A percentile compares a stretch with the other conserved stretches of the same genome.
These are phyloP conservation scores for Chaetomium cochliodes DNA, from an alignment of 495 filamentous ascomycete genomes.

Conservation along the genomic window DNA sequence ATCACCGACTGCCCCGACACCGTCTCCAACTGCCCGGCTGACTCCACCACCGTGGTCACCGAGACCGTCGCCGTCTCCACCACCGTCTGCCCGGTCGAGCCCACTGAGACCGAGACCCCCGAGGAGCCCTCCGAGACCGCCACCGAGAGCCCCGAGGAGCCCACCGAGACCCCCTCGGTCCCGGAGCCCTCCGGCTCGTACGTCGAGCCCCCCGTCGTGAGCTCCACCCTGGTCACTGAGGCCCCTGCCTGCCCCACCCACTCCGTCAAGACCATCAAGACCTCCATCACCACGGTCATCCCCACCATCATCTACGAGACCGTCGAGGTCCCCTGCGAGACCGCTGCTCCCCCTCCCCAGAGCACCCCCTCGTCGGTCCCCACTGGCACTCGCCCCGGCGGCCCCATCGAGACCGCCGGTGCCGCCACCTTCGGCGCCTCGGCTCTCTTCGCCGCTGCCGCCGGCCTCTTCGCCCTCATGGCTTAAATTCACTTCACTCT, in stretches of 20 bases:
- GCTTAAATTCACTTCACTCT: conserved; percentile 42
- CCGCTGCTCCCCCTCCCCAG: conserved; percentile 26
- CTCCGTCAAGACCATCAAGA: conserved; percentile 45
- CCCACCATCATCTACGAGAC: conserved; percentile 56
- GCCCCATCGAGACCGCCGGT: conserved; percentile 15
- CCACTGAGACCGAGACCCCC: conserved; percentile 22
- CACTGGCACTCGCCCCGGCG: conserved; percentile 36
- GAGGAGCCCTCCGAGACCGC: conserved; percentile 8
- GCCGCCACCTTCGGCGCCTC: conserved; percentile 35
- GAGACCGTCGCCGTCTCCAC: conserved; percentile 37
- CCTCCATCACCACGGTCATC: conserved; percentile 49
- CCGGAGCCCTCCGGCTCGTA: background rate
- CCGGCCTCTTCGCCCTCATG: conserved; percentile 54
- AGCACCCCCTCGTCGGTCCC: conserved; percentile 32
- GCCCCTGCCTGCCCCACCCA: conserved; percentile 37
- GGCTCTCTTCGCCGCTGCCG: conserved; percentile 48
- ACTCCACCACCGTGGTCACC: conserved; percentile 42
- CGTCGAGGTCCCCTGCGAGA: conserved; percentile 43
- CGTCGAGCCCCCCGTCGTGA: background rate
- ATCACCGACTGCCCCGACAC: conserved; percentile 60
- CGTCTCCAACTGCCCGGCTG: conserved; percentile 60
- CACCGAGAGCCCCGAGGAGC: background rate
- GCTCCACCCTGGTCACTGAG: conserved; percentile 27
- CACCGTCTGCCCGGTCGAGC: conserved; percentile 38
- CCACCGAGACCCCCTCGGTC: background rate